phyloP scores from a whole-genome alignment of 83 land plant genomes.

The Thuja plicata region DNA sequence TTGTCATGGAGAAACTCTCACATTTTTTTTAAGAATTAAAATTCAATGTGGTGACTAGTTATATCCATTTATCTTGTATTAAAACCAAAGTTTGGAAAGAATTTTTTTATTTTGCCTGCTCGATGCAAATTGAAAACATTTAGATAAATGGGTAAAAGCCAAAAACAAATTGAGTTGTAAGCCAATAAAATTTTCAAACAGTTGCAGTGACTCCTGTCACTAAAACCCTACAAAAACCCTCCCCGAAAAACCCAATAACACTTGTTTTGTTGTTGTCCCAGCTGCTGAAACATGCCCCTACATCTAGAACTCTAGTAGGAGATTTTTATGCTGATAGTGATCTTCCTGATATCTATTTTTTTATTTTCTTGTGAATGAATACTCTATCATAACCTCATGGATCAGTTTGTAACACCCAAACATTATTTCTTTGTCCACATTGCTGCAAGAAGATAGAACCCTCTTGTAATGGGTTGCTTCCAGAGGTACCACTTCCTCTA shows the following conservation, averaged over 20 bases:
- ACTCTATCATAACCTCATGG: conserved; percentile 18
- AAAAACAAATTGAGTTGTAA: not conserved
- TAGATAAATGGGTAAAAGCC: not conserved
- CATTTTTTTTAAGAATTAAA: no score
- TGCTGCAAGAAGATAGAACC: conserved; percentile 44
- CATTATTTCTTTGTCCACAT: conserved; percentile 43
- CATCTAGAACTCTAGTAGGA: conserved; percentile 38
- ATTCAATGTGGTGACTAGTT: not conserved
- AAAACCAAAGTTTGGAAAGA: not conserved
- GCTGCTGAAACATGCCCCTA: conserved; percentile 27
- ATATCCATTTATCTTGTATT: not conserved
- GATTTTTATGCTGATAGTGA: conserved; percentile 18
- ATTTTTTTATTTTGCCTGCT: not conserved
- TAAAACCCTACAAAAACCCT: conserved; percentile 11
- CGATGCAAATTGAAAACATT: not conserved
- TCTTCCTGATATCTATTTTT: not conserved
- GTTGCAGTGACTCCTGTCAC: not conserved
- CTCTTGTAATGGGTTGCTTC: conserved; percentile 24
- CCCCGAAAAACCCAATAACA: not conserved
- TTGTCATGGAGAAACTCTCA: no score
- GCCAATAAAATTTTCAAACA: not conserved
- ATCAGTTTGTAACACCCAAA: conserved; percentile 46
- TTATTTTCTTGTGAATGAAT: not conserved
- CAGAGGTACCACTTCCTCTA: conserved; percentile 31
- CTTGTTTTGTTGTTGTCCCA: conserved; percentile 17